Evolutionary conservation across 2,329 filamentous ascomycete genomes (phyloP).

Genomic region (Fusarium sambucinum): DNA sequence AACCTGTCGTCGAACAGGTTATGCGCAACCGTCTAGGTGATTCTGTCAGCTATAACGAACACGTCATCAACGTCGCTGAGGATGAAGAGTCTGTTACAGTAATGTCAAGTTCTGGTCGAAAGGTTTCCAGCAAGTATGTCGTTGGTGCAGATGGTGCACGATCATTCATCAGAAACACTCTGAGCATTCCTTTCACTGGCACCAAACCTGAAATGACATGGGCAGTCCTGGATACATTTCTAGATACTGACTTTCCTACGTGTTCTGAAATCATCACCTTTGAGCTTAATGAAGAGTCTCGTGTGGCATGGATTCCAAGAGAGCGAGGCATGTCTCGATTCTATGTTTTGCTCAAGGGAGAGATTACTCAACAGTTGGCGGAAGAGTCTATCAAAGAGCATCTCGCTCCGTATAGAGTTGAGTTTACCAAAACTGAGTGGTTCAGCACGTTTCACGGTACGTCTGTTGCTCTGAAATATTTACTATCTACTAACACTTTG

Average conservation of each 20-base stretch:
- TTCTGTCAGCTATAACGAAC: conserved; percentile 55
- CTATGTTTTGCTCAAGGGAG: conserved; percentile 61
- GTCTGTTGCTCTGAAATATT: fast-evolving
- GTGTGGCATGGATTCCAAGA: conserved; percentile 63
- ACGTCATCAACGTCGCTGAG: conserved; percentile 64
- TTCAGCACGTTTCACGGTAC: conserved; percentile 63
- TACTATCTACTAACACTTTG: fast-evolving
- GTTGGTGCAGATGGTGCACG: conserved; percentile 66
- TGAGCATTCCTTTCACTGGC: conserved; percentile 58
- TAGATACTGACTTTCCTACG: conserved; percentile 62
- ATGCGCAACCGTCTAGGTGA: conserved; percentile 53
- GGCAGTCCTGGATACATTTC: conserved; percentile 62
- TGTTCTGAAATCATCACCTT: conserved; percentile 63
- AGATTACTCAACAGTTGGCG: conserved; percentile 56
- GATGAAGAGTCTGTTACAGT: conserved; percentile 62
- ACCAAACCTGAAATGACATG: conserved; percentile 64
- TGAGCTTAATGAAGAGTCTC: conserved; percentile 58
- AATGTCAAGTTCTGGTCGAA: conserved; percentile 50
- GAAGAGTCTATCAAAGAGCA: conserved; percentile 59
- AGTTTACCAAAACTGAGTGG: conserved; percentile 61
- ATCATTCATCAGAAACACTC: conserved; percentile 58
- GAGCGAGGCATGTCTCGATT: conserved; percentile 62
- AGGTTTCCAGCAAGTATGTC: conserved; percentile 56
- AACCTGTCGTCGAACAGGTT: conserved; percentile 58
- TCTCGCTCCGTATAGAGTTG: conserved; percentile 57